Evolutionary conservation across 2,329 filamentous ascomycete species (phyloP), one percentile per base, ranked within the genome.

Genomic region (Geoglossum cookeanum): DNA sequence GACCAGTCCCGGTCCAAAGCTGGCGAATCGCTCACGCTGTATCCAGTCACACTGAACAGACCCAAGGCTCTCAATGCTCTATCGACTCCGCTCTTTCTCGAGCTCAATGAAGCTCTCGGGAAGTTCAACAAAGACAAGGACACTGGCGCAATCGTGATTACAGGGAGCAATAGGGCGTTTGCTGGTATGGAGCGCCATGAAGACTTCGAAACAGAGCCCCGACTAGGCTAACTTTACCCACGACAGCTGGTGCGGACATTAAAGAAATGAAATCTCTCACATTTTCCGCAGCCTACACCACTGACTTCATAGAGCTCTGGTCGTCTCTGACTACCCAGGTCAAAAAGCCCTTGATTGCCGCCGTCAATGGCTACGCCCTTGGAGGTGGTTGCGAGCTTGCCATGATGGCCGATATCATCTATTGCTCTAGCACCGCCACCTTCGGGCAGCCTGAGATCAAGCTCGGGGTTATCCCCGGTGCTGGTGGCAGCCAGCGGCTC

Each of bases 381-480:
- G 92, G 92, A 30, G 92, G 92, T 56, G 92, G 92, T 52, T 98
- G 92, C 69, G 92, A 98, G 74, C 79, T 98, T 13, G 90, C 92
- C 55, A 85, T 98, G 77, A 98, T 97, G 92, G 88, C 85, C 66
- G 92, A 98, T 69, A 84, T 97, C 63, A 72, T 98, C 59, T 97
- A 97, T 76, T 92, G 87, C 72, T 90, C 86, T 1, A 77, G 83
- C 55, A 80, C 72, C 15, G 91, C 92, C 62, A 94, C 87, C 65
- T 96, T 98, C 68, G 92, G 92, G 11, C 92, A 97, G 73, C 92
- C 92, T 0, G 92, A 98, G 75, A 88, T 98, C 74, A 96, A 94
- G 73, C 77, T 98, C 2, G 92, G 92, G 30, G 85, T 85, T 1
- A 87, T 97, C 58, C 92, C 92, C 0, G 92, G 92, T 3, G 92